Evolutionary conservation across 345 rosid genomes (phyloP).

Genomic region (Salix brachista): DNA sequence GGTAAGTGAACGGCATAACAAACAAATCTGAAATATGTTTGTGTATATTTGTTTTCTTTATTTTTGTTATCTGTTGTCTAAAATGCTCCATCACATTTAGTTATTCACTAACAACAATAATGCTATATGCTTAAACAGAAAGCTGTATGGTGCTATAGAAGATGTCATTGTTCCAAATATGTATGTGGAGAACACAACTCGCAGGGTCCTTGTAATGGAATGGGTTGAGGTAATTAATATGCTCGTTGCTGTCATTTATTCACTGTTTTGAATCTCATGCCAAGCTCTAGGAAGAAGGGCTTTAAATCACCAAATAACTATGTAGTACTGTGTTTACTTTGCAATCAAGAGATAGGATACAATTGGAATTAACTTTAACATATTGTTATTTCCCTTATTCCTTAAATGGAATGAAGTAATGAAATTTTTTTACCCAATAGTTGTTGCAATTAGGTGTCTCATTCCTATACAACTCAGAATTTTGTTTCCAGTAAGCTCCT

Average conservation of each 20-base stretch:
- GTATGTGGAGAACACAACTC: conserved; percentile 74
- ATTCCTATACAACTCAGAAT: not conserved
- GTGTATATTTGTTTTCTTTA: not conserved
- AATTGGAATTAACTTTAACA: too few relatives aligned
- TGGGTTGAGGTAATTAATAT: conserved; percentile 77
- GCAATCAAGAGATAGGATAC: too few relatives aligned
- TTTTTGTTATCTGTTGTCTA: not conserved
- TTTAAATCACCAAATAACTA: too few relatives aligned
- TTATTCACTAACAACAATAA: not conserved
- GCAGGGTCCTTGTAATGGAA: conserved; percentile 85
- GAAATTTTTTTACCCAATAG: too few relatives aligned
- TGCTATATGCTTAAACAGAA: conserved; percentile 41
- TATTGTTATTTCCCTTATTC: too few relatives aligned
- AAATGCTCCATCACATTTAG: not conserved
- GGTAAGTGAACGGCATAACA: conserved; percentile 43
- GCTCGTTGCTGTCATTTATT: not conserved
- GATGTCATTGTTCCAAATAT: conserved; percentile 86
- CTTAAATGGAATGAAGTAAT: too few relatives aligned
- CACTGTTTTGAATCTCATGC: not conserved
- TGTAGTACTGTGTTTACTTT: too few relatives aligned
- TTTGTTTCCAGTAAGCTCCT: not conserved
- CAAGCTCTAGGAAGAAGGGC: not conserved
- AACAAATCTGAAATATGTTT: not conserved
- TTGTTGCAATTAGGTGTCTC: too few relatives aligned
- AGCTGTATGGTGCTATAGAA: conserved; percentile 65